A percentile compares a stretch with the other conserved stretches of the same genome.
phyloP scores from a whole-genome alignment of 2,329 filamentous ascomycete species.

The Sporothrix luriei region DNA sequence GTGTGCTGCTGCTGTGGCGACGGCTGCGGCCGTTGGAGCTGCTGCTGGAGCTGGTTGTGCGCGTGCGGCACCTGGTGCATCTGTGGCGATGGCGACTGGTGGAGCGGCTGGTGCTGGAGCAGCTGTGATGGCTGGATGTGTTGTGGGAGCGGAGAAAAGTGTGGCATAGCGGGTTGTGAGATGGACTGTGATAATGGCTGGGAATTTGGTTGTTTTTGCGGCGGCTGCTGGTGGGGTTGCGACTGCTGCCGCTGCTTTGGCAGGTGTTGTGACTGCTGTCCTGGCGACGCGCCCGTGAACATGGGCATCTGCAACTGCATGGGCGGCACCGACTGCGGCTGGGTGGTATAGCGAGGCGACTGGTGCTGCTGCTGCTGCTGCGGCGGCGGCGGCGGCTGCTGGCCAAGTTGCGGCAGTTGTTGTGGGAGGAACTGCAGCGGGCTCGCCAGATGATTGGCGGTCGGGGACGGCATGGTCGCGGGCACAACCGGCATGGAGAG shows the following conservation, averaged over 20 bases:
- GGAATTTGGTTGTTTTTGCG: conserved; percentile 34
- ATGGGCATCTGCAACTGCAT: conserved; percentile 31
- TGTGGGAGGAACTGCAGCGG: conserved; percentile 34
- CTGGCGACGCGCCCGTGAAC: conserved; percentile 30
- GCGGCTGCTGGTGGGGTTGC: conserved; percentile 36
- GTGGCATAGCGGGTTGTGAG: conserved; percentile 17
- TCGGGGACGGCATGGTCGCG: conserved; percentile 29
- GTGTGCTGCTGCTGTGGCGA: conserved; percentile 41
- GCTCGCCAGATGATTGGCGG: conserved; percentile 24
- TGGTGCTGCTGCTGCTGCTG: conserved; percentile 19
- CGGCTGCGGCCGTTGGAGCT: conserved; percentile 19
- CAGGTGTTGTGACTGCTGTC: conserved; percentile 38
- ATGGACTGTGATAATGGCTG: conserved; percentile 13
- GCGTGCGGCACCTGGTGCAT: conserved; percentile 8
- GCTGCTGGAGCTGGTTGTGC: conserved; percentile 40
- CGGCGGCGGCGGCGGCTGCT: conserved; percentile 3
- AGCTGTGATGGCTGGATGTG: conserved; percentile 21
- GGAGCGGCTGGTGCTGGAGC: conserved; percentile 33
- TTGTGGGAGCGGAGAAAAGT: conserved; percentile 28
- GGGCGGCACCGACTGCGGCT: conserved; percentile 24
- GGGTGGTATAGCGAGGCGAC: conserved; percentile 22
- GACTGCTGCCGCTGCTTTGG: conserved; percentile 36
- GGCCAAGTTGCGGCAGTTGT: conserved; percentile 19
- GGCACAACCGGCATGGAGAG: conserved; percentile 28
- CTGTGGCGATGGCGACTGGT: not conserved